Evolutionary conservation across 2,329 filamentous ascomycete genomes (phyloP).

Genomic region (Paraconiothyrium brasiliense): DNA sequence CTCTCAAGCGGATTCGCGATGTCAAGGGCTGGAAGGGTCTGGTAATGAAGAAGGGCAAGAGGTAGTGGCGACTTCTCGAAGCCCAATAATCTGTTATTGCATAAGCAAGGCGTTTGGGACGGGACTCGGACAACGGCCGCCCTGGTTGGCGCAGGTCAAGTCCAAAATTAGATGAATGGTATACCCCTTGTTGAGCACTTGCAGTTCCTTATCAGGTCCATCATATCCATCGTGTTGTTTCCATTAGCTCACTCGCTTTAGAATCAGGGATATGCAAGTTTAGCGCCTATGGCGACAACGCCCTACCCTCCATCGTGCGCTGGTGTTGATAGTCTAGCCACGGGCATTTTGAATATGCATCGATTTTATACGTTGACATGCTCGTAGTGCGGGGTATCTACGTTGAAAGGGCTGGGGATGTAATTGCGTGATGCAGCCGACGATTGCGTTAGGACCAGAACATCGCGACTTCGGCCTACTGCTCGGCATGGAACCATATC

Average conservation of each 20-base stretch:
- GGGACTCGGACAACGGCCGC: slow-evolving; percentile 5
- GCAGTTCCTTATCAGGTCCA: not conserved
- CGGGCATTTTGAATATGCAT: not conserved
- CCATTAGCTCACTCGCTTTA: slow-evolving; percentile 5
- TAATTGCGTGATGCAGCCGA: slow-evolving; percentile 15
- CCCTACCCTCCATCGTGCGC: not conserved
- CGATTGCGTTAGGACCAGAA: slow-evolving; percentile 11
- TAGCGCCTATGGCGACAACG: slow-evolving; percentile 8
- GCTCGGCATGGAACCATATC: not conserved
- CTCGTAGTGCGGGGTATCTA: not conserved
- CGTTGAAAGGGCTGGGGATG: not conserved
- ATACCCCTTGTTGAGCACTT: slow-evolving; percentile 15
- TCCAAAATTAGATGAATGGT: slow-evolving; percentile 16
- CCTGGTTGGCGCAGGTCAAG: slow-evolving; percentile 9
- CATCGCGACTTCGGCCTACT: not conserved
- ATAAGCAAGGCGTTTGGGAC: slow-evolving; percentile 12
- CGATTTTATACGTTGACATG: slow-evolving; percentile 3
- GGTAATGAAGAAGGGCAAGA: slow-evolving; percentile 49
- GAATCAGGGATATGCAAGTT: slow-evolving; percentile 1
- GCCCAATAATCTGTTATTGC: not conserved
- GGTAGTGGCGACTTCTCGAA: slow-evolving; percentile 24
- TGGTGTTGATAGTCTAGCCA: not conserved
- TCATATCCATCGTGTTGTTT: not conserved
- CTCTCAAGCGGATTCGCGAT: slow-evolving; percentile 44
- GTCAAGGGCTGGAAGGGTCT: slow-evolving; percentile 49